These are phyloP conservation scores for Pestalotiopsis sp. DNA, from an alignment of 2,329 filamentous ascomycete genomes.

Conservation along the genomic window DNA sequence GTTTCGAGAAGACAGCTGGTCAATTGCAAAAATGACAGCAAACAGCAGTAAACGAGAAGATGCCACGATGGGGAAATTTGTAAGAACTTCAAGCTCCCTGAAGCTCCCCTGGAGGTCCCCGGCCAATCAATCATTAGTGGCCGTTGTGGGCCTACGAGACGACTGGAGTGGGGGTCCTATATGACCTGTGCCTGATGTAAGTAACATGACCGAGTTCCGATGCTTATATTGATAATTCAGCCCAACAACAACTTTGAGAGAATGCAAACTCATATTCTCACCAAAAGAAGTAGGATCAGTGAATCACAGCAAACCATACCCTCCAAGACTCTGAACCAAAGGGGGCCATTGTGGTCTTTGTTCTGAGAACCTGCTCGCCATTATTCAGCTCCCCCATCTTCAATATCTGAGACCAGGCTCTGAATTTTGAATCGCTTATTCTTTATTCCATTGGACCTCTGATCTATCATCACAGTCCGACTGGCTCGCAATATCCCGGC, in stretches of 20 bases:
- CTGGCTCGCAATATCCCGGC: background rate
- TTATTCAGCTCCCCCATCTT: background rate
- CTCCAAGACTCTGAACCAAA: background rate
- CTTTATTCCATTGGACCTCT: background rate
- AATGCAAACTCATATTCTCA: background rate
- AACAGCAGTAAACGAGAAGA: background rate
- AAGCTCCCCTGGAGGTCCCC: background rate
- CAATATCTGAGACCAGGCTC: background rate
- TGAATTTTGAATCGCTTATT: background rate
- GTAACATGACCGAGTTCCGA: background rate
- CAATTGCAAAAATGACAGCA: background rate
- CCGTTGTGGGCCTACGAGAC: background rate
- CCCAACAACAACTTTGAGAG: background rate
- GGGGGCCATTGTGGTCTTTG: background rate
- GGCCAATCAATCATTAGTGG: background rate
- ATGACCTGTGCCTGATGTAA: background rate
- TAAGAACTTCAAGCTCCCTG: background rate
- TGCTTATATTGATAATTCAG: background rate
- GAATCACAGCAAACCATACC: background rate
- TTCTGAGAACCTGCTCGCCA: background rate
- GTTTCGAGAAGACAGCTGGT: background rate
- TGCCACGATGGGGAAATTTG: conserved; percentile 6
- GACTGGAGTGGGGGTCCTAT: background rate
- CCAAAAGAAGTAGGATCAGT: background rate
- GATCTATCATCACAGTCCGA: background rate